Base-by-base conservation (phyloP, 371 early-diverging fungal species). In the Mucor lusitanicus region DNA sequence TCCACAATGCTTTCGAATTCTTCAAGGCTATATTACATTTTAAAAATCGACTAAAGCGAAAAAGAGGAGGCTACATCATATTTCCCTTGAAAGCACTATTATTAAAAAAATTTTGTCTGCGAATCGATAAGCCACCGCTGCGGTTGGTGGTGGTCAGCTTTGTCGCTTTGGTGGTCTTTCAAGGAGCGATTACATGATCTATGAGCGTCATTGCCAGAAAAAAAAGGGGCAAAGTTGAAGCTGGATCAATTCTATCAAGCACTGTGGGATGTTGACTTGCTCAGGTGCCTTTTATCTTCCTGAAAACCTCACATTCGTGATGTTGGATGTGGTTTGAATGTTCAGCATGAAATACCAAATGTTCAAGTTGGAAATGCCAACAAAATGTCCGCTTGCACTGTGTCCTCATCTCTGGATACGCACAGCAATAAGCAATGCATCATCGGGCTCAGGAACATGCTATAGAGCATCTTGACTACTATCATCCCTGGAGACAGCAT, bases 41-140 rank as follows among this genome's bases (percentile, higher is more conserved):
- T 61, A 28, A 61, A 61, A 61, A 61, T 61, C 61, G 61, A 61
- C 61, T 44, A 61, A 61, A 61, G 61, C 61, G 61, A 61, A 61
- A 61, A 61, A 61, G 61, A 61, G 61, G 46, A 61, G 48, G 61
- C 19, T 30, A n/a, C 19, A 44, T n/a, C n/a, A 46, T 5, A 46
- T 61, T 46, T 17, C 25, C 61, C 46, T 46, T 42, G 19, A 11
- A 46, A 17, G 32, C 28, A 17, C 60, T 32, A 42, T 48, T 15
- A 59, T 37, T 27, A 27, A 44, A 61, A 33, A 61, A 61, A 61
- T 48, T 46, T 61, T 61, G 44, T 44, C 30, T 46, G 48, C 19
- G 11, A 48, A 35, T 59, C 32, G 6, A 61, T 48, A 61, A 61
- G 61, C 61, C 61, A 61, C 61, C 21, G 21, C n/a, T 9, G 21